Evolutionary conservation across 2,329 filamentous ascomycete genomes (phyloP).

Genomic region (Graphilbum fragrans): DNA sequence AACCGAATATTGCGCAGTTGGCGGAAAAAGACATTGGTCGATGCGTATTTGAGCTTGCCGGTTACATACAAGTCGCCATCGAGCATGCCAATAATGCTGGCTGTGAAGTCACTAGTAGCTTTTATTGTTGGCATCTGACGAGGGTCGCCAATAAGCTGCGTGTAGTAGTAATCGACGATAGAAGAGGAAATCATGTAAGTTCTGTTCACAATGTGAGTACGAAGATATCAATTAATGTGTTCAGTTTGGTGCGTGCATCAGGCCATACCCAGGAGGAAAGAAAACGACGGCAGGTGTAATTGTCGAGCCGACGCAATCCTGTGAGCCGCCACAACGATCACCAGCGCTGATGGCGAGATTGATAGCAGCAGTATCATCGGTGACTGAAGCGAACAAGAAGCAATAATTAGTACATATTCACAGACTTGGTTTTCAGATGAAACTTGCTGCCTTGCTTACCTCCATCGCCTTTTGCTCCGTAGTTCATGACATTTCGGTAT

Average conservation of each 20-base stretch:
- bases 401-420: background rate
- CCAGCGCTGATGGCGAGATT: conserved; percentile 48
- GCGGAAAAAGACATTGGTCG: conserved; percentile 40
- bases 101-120: conserved; percentile 28
- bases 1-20: conserved; percentile 14
- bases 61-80: conserved; percentile 32
- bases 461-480: conserved; percentile 62
- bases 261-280: conserved; percentile 11
- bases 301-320: conserved; percentile 8
- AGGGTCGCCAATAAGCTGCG: conserved; percentile 12
- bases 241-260: background rate
- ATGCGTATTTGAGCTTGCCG: conserved; percentile 30
- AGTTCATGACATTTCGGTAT: conserved; percentile 13
- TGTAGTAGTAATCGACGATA: conserved; percentile 14
- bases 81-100: conserved; percentile 28
- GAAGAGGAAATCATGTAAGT: conserved; percentile 13
- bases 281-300: conserved; percentile 12
- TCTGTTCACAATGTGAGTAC: no score
- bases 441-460: conserved; percentile 9
- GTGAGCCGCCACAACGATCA: conserved; percentile 16
- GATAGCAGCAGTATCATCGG: conserved; percentile 63
- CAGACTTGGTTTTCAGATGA: background rate
- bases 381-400: conserved; percentile 17
- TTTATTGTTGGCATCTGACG: conserved; percentile 14
- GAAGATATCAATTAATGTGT: no score